phyloP scores from a whole-genome alignment of 768 basidiomycete genomes.

The Auriculariales sp. region DNA sequence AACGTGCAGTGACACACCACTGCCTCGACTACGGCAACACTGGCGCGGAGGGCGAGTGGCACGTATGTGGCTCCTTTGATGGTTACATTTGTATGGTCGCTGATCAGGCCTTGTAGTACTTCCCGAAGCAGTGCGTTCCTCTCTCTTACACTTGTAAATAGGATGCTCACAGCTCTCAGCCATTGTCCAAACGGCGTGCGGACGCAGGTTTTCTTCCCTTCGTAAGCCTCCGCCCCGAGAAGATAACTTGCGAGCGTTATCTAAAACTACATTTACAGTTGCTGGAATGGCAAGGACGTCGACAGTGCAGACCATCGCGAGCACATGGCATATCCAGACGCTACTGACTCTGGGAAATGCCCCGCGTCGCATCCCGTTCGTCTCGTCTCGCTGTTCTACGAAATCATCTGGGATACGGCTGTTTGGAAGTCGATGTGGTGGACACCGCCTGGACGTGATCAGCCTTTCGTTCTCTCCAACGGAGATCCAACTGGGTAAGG shows the following conservation, averaged over 20 bases:
- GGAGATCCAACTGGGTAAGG: neutral
- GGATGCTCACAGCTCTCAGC: neutral
- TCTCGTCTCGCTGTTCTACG: conserved; percentile 10
- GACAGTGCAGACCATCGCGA: conserved; percentile 11
- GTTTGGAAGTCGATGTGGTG: conserved; percentile 4
- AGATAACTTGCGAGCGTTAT: neutral
- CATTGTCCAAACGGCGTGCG: conserved; percentile 6
- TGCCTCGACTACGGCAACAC: neutral
- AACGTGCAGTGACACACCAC: conserved; percentile 2
- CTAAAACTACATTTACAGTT: neutral
- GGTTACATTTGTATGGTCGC: neutral
- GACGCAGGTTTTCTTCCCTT: conserved; percentile 9
- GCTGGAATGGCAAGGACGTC: conserved; percentile 13
- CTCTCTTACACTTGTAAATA: neutral
- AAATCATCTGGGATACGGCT: conserved; percentile 6
- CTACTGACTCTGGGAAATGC: conserved; percentile 9
- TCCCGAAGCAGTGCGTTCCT: neutral
- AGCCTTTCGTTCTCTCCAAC: neutral
- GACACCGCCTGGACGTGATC: neutral
- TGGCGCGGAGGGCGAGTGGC: neutral
- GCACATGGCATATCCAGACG: conserved; percentile 13
- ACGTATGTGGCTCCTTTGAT: neutral
- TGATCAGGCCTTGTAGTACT: neutral
- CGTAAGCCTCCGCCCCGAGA: neutral
- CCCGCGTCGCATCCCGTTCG: conserved; percentile 11